Conservation (phyloP, 2,329 filamentous ascomycete genomes). For the Colletotrichum sp. region DNA sequence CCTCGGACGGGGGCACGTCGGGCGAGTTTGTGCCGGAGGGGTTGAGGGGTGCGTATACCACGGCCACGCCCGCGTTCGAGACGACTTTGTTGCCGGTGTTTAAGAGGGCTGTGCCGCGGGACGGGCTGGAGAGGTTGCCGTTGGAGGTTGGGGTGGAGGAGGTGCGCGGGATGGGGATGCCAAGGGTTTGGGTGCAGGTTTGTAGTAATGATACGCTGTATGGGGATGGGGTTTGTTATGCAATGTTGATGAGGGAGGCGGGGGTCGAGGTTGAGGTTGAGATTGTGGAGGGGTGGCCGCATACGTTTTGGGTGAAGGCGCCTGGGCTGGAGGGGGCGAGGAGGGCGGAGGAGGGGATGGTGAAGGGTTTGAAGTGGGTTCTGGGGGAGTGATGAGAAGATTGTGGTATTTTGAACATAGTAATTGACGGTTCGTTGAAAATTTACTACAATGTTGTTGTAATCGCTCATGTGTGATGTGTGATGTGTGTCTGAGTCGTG, state of each 20-base stretch:
- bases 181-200: constrained; percentile 53
- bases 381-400: constrained; percentile 11
- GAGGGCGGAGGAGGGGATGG: constrained; percentile 45
- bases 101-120: constrained; percentile 37
- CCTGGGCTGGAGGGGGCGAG: constrained; percentile 45
- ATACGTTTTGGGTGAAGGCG: constrained; percentile 58
- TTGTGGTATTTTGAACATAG: too few relatives aligned
- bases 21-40: constrained; percentile 38
- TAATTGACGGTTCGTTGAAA: background rate
- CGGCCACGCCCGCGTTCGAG: constrained; percentile 39
- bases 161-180: constrained; percentile 36
- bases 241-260: constrained; percentile 41
- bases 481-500: background rate
- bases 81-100: constrained; percentile 38
- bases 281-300: constrained; percentile 51
- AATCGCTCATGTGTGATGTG: background rate
- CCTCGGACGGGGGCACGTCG: constrained; percentile 45
- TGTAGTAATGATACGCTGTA: constrained; percentile 57
- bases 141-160: constrained; percentile 38
- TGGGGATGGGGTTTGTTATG: constrained; percentile 56
- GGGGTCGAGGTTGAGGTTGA: constrained; percentile 29
- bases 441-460: rapidly evolving
- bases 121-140: constrained; percentile 45
- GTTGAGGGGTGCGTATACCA: constrained; percentile 43
- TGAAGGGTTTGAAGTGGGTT: constrained; percentile 47